Evolutionary conservation across 208 protist genomes (phyloP), one percentile per base, ranked within the genome.

Genomic region (Strigomonas culicis): DNA sequence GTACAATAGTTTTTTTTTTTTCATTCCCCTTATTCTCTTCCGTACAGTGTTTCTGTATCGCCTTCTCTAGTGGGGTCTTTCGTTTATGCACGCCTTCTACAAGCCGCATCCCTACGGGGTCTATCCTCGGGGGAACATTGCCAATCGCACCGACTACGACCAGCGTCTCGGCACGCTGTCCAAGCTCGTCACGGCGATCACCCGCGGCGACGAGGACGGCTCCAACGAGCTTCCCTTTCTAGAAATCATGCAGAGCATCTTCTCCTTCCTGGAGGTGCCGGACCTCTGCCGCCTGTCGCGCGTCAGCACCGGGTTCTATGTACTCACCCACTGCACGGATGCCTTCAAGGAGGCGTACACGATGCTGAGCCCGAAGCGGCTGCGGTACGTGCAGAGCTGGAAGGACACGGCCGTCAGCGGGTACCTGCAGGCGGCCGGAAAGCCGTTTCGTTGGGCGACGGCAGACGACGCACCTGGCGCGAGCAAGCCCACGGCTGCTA

Each of bases 81-180:
- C n/a, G n/a, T n/a, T n/a, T n/a, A 82, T 78, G 76, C 84, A 91
- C 62, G 80, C 65, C 55, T 95, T 83, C 85, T 95, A 90, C 63
- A 63, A 75, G 11, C 85, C 82, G 24, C 83, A 92, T 52, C 85
- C 85, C 10, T 86, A 90, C 70, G 88, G 85, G 32, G 77, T 92
- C 28, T 92, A 90, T 70, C 88, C 88, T 4, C 78, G 83, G 15
- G 88, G 85, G 39, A 92, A 95, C 63, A 81, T 83, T 36, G 79
- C 62, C 17, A 60, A 71, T 34, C 52, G 61, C 27, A 57, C 50
- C 19, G 80, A 90, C 32, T 77, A 90, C 39, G 71, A 62, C 11
- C 64, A 80, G 2, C 74, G 88, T 13, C 83, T 94, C 56, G 88
- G 88, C 32, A 82, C 69, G 7, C 68, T 94, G 15, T 94, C 84